Evolutionary conservation across 2,329 filamentous ascomycete species (phyloP).

Genomic region (Aspergillus thermomutatus): DNA sequence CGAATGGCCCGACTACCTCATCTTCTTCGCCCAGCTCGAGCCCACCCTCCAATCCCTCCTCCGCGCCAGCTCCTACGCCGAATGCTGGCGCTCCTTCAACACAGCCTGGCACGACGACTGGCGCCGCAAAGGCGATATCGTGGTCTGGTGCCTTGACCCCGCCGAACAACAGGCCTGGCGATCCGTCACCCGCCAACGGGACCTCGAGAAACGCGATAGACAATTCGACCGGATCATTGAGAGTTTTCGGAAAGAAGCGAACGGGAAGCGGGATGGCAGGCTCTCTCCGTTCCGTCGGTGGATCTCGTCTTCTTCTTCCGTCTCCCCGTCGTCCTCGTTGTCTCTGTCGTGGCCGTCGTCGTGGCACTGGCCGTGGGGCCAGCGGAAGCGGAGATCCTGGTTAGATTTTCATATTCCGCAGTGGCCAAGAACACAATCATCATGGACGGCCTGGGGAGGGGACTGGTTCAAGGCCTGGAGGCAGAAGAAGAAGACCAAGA

Average conservation of each 20-base stretch:
- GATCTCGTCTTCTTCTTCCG: background rate
- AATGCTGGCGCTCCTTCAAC: slow-evolving; percentile 61
- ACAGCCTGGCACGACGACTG: slow-evolving; percentile 62
- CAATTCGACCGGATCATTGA: slow-evolving; percentile 37
- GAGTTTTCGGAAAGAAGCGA: slow-evolving; percentile 25
- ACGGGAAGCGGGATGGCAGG: slow-evolving; percentile 8
- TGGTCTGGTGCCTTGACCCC: slow-evolving; percentile 55
- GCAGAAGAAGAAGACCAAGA: slow-evolving; percentile 4
- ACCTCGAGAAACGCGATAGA: slow-evolving; percentile 23
- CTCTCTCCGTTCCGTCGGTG: slow-evolving; percentile 7
- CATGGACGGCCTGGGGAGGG: slow-evolving; percentile 1
- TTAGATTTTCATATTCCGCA: slow-evolving; percentile 12
- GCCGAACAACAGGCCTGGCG: slow-evolving; percentile 35
- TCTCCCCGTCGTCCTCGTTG: background rate
- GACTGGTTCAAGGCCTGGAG: background rate
- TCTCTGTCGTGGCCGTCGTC: slow-evolving; percentile 11
- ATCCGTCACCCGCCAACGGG: slow-evolving; percentile 21
- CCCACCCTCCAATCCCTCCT: slow-evolving; percentile 44
- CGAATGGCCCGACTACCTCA: slow-evolving; percentile 47
- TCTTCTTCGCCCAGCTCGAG: slow-evolving; percentile 59
- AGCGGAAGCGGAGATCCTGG: slow-evolving; percentile 6
- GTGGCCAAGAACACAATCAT: slow-evolving; percentile 1
- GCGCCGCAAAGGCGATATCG: slow-evolving; percentile 59
- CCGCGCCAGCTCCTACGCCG: slow-evolving; percentile 47
- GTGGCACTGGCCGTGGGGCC: slow-evolving; percentile 20